Conservation (phyloP, 176 grass and related monocot genomes). For the Coix lacrymajobi region DNA sequence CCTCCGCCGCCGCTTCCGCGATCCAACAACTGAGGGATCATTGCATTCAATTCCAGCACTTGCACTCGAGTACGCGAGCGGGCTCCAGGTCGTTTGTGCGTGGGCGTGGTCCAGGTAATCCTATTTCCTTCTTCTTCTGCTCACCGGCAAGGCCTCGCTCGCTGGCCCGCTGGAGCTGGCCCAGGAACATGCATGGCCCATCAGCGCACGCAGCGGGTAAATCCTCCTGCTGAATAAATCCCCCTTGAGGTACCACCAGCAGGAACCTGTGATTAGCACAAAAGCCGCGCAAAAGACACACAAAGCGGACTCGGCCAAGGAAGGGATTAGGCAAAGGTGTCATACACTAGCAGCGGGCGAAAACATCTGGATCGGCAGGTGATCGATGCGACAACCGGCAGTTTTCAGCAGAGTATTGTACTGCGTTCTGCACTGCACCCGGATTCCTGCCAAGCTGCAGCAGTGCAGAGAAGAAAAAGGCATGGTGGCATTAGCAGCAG, state of each 20-base stretch:
- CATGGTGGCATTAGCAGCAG: neutral
- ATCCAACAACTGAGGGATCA: slow-evolving; percentile 36
- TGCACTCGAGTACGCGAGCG: slow-evolving; percentile 9
- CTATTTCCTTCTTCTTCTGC: neutral
- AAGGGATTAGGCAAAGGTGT: slow-evolving; percentile 36
- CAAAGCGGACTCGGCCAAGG: slow-evolving; percentile 31
- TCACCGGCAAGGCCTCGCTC: neutral
- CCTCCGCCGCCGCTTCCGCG: slow-evolving; percentile 16
- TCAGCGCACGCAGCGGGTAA: neutral
- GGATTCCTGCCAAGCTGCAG: neutral
- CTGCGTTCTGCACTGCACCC: neutral
- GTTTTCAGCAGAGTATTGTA: slow-evolving; percentile 13
- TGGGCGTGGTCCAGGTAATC: slow-evolving; percentile 22
- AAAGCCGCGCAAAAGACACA: slow-evolving; percentile 26
- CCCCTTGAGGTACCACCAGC: slow-evolving; percentile 21
- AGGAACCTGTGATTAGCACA: slow-evolving; percentile 10
- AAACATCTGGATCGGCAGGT: neutral
- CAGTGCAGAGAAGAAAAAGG: neutral
- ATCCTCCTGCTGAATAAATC: slow-evolving; percentile 13
- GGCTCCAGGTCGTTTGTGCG: neutral
- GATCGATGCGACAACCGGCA: neutral
- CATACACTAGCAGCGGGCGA: neutral
- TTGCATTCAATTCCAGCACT: slow-evolving; percentile 28
- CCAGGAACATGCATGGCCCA: slow-evolving; percentile 22
- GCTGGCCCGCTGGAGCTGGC: slow-evolving; percentile 16